These are phyloP conservation scores for Leishmania aethiopica DNA, from an alignment of 208 protist genomes.

Conservation along the genomic window DNA sequence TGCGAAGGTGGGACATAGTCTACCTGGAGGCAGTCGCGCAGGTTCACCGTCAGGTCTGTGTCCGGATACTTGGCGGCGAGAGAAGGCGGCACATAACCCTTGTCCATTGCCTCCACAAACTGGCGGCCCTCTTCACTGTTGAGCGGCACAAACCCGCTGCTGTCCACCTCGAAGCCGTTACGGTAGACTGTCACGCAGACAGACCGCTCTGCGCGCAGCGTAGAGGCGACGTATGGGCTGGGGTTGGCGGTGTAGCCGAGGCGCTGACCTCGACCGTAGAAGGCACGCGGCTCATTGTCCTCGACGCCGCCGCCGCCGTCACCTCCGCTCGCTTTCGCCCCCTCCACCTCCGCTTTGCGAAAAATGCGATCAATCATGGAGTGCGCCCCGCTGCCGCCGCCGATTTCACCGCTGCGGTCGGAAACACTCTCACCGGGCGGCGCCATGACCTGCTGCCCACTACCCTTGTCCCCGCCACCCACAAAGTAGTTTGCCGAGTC, in stretches of 20 bases:
- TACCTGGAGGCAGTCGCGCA: conserved; percentile 58
- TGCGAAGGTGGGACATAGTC: conserved; percentile 51
- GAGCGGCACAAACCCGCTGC: conserved; percentile 48
- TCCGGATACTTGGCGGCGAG: conserved; percentile 60
- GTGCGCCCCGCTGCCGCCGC: conserved; percentile 2
- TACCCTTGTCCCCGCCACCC: conserved; percentile 50
- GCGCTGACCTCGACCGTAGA: conserved; percentile 72
- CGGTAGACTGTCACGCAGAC: conserved; percentile 65
- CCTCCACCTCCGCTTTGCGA: conserved; percentile 34
- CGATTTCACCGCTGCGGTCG: not conserved
- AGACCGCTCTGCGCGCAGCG: conserved; percentile 46
- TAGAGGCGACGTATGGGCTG: conserved; percentile 71
- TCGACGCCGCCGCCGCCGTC: conserved; percentile 7
- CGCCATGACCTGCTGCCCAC: conserved; percentile 59
- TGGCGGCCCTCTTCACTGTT: conserved; percentile 46
- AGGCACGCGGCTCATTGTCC: conserved; percentile 38
- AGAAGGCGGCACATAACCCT: conserved; percentile 56
- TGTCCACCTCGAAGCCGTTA: conserved; percentile 67
- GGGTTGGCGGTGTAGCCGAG: conserved; percentile 70
- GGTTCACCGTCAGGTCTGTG: conserved; percentile 58
- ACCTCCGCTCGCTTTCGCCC: conserved; percentile 11
- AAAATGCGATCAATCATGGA: conserved; percentile 45
- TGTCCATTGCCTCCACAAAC: conserved; percentile 60
- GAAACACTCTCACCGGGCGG: conserved; percentile 15
- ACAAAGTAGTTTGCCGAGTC: conserved; percentile 47